Conservation (phyloP, 2,329 filamentous ascomycete species). For the Cladophialophora chaetospira region DNA sequence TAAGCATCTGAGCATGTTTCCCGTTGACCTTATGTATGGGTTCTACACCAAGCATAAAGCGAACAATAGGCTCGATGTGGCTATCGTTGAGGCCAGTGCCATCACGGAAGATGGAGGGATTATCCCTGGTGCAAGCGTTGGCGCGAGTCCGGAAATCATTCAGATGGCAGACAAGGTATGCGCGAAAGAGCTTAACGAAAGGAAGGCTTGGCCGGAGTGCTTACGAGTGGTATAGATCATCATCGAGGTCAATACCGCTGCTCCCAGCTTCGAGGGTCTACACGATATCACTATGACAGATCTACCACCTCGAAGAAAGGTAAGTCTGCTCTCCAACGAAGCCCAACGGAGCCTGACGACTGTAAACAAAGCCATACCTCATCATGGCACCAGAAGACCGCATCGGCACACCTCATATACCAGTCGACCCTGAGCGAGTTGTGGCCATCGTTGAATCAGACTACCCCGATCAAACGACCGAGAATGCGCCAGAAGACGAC, state of each 20-base stretch:
- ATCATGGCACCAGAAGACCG: slow-evolving; percentile 84
- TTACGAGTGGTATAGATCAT: slow-evolving; percentile 59
- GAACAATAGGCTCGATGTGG: slow-evolving; percentile 75
- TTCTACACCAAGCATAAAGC: slow-evolving; percentile 81
- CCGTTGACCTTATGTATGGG: slow-evolving; percentile 72
- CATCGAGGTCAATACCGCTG: slow-evolving; percentile 86
- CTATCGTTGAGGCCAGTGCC: slow-evolving; percentile 80
- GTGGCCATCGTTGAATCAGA: slow-evolving; percentile 82
- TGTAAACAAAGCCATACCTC: slow-evolving; percentile 52
- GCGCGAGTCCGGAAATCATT: slow-evolving; percentile 80
- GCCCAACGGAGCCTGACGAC: neutral
- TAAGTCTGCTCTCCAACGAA: neutral
- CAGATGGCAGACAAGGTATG: slow-evolving; percentile 82
- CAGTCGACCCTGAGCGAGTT: slow-evolving; percentile 80
- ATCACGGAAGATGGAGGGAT: slow-evolving; percentile 89
- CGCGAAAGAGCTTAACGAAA: neutral
- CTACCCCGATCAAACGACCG: slow-evolving; percentile 74
- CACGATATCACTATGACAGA: slow-evolving; percentile 93
- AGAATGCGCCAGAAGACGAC: slow-evolving; percentile 76
- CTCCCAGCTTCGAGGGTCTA: slow-evolving; percentile 81
- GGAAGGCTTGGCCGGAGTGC: neutral
- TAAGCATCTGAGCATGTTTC: slow-evolving; percentile 93
- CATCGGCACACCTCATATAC: slow-evolving; percentile 79
- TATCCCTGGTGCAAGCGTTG: slow-evolving; percentile 81
- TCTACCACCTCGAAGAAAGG: slow-evolving; percentile 76